A percentile compares a stretch with the other conserved stretches of the same genome.
These are phyloP conservation scores for Syncephalastrum monosporum DNA, from an alignment of 371 early-diverging fungal genomes.

Conservation along the genomic window DNA sequence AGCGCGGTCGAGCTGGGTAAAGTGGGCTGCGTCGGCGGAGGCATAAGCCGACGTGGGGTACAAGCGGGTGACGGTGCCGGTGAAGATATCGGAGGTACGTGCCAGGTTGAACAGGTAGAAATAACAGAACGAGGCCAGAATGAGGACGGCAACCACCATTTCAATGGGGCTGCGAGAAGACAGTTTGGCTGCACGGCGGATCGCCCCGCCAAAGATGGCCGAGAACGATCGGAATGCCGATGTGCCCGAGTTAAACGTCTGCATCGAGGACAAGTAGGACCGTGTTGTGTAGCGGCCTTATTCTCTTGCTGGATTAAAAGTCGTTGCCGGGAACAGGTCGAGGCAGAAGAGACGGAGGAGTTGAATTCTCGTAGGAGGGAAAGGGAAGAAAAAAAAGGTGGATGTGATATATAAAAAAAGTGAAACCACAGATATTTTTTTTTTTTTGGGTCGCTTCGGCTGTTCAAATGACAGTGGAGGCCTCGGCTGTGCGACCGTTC, in stretches of 20 bases:
- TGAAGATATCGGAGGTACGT: conserved; percentile 70
- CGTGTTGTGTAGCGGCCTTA: too few relatives aligned
- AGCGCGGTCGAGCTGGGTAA: conserved; percentile 36
- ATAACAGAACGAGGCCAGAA: conserved; percentile 75
- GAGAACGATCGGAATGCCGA: conserved; percentile 17
- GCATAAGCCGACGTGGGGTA: conserved; percentile 56
- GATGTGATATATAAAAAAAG: too few relatives aligned
- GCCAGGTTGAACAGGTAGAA: conserved; percentile 76
- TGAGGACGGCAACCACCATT: conserved; percentile 70
- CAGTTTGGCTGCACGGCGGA: conserved; percentile 24
- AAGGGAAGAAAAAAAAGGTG: too few relatives aligned
- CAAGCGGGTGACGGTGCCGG: conserved; percentile 51
- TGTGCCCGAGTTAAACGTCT: conserved; percentile 1
- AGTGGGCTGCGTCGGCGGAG: conserved; percentile 26
- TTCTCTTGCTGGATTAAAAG: too few relatives aligned
- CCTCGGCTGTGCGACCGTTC: too few relatives aligned
- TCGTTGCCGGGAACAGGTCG: too few relatives aligned
- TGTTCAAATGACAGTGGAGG: too few relatives aligned
- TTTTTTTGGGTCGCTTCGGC: too few relatives aligned
- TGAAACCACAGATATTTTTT: too few relatives aligned
- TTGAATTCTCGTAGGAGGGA: too few relatives aligned
- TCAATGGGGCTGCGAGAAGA: conserved; percentile 76
- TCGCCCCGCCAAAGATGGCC: conserved; percentile 22
- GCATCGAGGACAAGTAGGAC: too few relatives aligned
- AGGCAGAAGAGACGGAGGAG: too few relatives aligned